Evolutionary conservation across 768 basidiomycete genomes (phyloP), one percentile per base, ranked within the genome.

Genomic region (Atractiella rhizophila): DNA sequence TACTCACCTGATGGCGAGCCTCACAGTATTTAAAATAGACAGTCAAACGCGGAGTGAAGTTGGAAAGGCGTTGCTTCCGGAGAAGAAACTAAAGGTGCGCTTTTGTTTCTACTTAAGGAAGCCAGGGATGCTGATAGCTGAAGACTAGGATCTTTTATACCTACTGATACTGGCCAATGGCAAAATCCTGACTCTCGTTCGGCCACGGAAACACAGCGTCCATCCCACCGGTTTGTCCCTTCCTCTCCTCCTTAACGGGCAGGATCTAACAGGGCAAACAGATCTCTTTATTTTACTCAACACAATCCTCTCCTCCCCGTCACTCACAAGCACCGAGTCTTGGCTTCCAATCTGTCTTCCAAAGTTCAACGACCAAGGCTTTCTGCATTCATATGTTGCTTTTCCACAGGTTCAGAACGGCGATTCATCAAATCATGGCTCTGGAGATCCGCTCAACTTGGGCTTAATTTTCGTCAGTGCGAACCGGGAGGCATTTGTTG

Each of bases 291-390:
- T n/a, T n/a, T n/a, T 94, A 24, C 65, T 96, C 40, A 94, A 88
- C 55, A 88, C 85, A 2, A 69, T 94, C 7, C 69, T 77, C 42
- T 69, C 79, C 37, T 1, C 71, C 77, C 48, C 63, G 66, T 44
- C 76, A 73, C 54, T 76, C 74, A 2, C 72, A 1, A 74, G 51
- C 5, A 65, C 82, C 6, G 77, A 85, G 12, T 76, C 76, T 5
- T 98, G 85, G 82, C 68, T 96, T 7, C 91, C 91, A 2, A 69
- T 98, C 35, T 96, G 91, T 56, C 68, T 98, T 3, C 88, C 91
- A 0, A 85, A 83, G 57, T 96, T 80, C 64, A 82, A 94, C 53
- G 65, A 80, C 0, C 61, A 71, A 4, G 76, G 76, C 1, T 94
- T 94, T 58, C 73, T 88, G 21, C 82, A 98, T 56, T 77, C 81